A percentile compares a stretch with the other conserved stretches of the same genome.
These are phyloP conservation scores for Saturnispora quitensis DNA, from an alignment of 805 yeast genomes.

Conservation along the genomic window DNA sequence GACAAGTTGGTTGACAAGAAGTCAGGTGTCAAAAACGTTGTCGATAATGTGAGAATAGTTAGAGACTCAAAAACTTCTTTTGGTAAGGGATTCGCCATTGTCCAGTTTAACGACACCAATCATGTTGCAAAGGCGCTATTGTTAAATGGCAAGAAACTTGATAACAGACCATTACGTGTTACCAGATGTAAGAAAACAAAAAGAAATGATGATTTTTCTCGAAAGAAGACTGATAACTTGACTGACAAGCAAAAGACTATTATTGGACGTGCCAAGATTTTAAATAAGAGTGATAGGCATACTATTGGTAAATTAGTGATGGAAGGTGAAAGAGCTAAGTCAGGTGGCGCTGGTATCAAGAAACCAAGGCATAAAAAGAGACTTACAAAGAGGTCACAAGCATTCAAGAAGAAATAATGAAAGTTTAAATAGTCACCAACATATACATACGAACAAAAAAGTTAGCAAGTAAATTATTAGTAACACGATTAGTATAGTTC, in stretches of 20 bases:
- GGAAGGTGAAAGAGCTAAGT: conserved; percentile 75
- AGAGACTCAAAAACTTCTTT: conserved; percentile 90
- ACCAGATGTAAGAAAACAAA: conserved; percentile 49
- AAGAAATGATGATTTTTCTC: conserved; percentile 19
- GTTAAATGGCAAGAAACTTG: conserved; percentile 57
- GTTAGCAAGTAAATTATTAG: background rate
- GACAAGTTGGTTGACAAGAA: conserved; percentile 34
- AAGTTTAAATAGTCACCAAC: background rate
- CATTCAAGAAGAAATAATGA: conserved; percentile 14
- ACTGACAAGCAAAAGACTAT: conserved; percentile 64
- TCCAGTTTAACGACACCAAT: conserved; percentile 70
- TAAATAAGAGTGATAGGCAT: conserved; percentile 75
- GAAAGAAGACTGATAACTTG: conserved; percentile 25
- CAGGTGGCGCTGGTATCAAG: conserved; percentile 53
- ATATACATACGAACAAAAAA: background rate
- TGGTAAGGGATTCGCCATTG: conserved; percentile 96
- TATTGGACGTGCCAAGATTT: conserved; percentile 69
- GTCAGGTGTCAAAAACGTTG: conserved; percentile 29
- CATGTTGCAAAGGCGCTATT: conserved; percentile 76
- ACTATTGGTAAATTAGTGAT: conserved; percentile 49
- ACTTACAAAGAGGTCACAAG: conserved; percentile 41
- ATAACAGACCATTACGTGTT: conserved; percentile 62
- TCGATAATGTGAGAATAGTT: conserved; percentile 82
- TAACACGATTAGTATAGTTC: background rate
- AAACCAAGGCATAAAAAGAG: conserved; percentile 51